A percentile compares a stretch with the other conserved stretches of the same genome.
phyloP scores from a whole-genome alignment of 2,329 filamentous ascomycete genomes.

The Ophiostoma novo-ulmi region DNA sequence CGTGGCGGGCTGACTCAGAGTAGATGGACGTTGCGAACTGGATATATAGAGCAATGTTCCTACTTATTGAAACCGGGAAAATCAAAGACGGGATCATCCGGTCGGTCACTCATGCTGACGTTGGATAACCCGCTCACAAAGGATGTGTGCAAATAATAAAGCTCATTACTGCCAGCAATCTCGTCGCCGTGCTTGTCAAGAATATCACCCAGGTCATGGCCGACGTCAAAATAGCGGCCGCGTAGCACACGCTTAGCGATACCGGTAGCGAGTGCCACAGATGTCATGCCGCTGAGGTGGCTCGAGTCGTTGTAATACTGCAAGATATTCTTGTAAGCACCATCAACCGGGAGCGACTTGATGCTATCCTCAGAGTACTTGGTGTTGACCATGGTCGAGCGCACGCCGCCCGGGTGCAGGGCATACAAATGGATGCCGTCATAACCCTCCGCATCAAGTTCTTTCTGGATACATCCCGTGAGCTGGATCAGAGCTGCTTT shows the following conservation, averaged over 20 bases:
- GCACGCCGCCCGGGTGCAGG: constrained; percentile 34
- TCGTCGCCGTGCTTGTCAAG: neutral
- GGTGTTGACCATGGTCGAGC: constrained; percentile 31
- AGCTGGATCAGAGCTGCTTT: constrained; percentile 35
- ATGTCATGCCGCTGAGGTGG: neutral
- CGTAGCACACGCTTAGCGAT: neutral
- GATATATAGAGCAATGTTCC: neutral
- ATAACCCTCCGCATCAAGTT: constrained; percentile 32
- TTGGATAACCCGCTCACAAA: neutral
- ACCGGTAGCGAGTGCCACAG: neutral
- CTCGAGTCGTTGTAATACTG: neutral
- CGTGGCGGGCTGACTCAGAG: neutral
- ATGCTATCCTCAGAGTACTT: neutral
- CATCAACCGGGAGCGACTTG: neutral
- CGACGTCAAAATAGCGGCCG: neutral
- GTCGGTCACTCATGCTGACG: neutral
- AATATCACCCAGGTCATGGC: neutral
- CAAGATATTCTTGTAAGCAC: neutral
- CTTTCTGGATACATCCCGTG: constrained; percentile 33
- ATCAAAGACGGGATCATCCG: neutral
- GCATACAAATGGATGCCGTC: constrained; percentile 32
- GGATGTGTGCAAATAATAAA: neutral
- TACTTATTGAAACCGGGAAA: neutral
- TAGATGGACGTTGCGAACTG: neutral
- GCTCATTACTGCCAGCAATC: neutral